Evolutionary conservation across 2,329 filamentous ascomycete genomes (phyloP).

Genomic region (Reticulascus tulasneorum): DNA sequence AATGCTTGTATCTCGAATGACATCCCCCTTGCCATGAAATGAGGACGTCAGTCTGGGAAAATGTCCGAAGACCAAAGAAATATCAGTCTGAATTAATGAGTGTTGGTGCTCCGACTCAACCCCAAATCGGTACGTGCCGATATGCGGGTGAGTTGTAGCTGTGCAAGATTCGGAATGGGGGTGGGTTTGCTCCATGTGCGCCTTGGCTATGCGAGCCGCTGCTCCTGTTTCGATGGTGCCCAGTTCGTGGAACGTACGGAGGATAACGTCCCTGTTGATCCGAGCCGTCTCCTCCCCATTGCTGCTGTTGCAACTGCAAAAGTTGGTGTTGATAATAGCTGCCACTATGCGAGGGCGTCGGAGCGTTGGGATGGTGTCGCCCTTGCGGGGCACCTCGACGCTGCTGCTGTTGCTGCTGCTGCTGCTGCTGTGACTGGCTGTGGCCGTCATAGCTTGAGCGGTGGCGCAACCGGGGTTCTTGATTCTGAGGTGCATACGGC

Average conservation of each 20-base stretch:
- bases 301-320: constrained; percentile 14
- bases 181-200: constrained; percentile 15
- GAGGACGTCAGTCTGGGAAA: too few species aligned
- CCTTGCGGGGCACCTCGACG: constrained; percentile 11
- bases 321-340: constrained; percentile 13
- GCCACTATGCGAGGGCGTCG: constrained; percentile 4
- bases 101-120: constrained; percentile 24
- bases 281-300: constrained; percentile 12
- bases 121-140: constrained; percentile 51
- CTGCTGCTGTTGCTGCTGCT: constrained; percentile 16
- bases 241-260: constrained; percentile 19
- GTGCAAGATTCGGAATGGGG: constrained; percentile 50
- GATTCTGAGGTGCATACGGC: constrained; percentile 2
- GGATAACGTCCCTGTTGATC: constrained; percentile 24
- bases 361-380: constrained; percentile 8
- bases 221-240: constrained; percentile 28
- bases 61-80: too few species aligned
- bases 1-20: constrained; percentile 6
- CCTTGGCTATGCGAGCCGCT: constrained; percentile 7
- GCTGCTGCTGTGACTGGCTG: constrained; percentile 12
- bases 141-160: constrained; percentile 58
- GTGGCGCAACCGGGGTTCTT: constrained; percentile 21
- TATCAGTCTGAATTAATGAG: too few species aligned
- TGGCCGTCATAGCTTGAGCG: constrained; percentile 28
- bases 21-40: constrained; percentile 12